These are phyloP conservation scores for Phaeosphaeriaceae sp. DNA, from an alignment of 2,329 filamentous ascomycete genomes.

Conservation along the genomic window DNA sequence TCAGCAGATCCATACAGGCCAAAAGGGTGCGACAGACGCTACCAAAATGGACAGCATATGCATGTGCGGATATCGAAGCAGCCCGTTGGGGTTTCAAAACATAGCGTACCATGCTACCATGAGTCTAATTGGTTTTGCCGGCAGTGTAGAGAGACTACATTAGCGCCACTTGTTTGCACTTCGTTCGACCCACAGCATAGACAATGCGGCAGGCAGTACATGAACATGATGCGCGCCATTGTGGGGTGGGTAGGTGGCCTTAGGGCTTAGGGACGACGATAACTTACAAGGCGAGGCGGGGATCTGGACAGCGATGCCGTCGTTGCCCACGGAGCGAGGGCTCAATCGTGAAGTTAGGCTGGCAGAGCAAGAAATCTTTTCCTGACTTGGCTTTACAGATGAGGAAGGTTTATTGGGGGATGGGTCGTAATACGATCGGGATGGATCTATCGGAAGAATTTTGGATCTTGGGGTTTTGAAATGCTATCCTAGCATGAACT, in stretches of 20 bases:
- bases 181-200: no score
- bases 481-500: no score
- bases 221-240: not conserved
- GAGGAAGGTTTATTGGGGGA: no score
- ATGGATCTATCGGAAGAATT: no score
- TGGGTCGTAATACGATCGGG: no score
- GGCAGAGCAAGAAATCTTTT: not conserved
- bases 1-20: not conserved
- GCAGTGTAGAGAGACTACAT: not conserved
- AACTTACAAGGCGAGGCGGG: not conserved
- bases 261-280: not conserved
- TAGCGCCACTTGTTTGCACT: not conserved
- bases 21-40: not conserved
- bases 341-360: not conserved
- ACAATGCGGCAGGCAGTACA: not conserved
- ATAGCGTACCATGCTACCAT: not conserved
- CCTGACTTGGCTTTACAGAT: no score
- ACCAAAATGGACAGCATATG: not conserved
- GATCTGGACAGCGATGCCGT: constrained; percentile 2
- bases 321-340: not conserved
- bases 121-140: not conserved
- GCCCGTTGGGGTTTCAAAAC: not conserved
- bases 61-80: not conserved
- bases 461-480: no score
- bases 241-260: not conserved